Conservation (phyloP, 306 rosid species). For the Trifolium dubium region DNA sequence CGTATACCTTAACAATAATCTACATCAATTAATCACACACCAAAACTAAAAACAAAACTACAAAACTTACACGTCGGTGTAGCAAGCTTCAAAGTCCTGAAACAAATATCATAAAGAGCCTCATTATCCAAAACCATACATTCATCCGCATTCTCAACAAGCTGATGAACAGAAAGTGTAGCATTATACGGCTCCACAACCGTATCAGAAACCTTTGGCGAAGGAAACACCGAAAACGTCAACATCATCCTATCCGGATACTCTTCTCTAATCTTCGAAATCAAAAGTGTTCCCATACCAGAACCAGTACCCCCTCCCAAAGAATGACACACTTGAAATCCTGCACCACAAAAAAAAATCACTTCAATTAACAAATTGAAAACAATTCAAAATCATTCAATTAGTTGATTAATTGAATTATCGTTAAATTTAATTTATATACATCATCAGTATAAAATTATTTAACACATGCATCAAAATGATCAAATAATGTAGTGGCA, state of each 20-base stretch:
- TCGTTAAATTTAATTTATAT: too few relatives aligned
- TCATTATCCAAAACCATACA: constrained; percentile 63
- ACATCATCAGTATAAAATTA: too few relatives aligned
- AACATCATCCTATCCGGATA: constrained; percentile 63
- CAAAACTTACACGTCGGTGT: constrained; percentile 48
- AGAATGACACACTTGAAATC: constrained; percentile 62
- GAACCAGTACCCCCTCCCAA: constrained; percentile 62
- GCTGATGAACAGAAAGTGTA: constrained; percentile 60
- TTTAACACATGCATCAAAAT: too few relatives aligned
- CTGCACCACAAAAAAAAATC: constrained; percentile 28
- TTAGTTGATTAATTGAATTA: too few relatives aligned
- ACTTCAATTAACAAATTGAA: not conserved
- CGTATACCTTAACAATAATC: not conserved
- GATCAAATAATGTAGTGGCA: too few relatives aligned
- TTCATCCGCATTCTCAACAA: constrained; percentile 60
- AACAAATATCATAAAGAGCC: constrained; percentile 60
- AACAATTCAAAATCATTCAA: not conserved
- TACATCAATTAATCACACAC: not conserved
- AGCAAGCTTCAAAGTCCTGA: constrained; percentile 58
- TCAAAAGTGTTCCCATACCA: constrained; percentile 57
- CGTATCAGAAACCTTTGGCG: constrained; percentile 59
- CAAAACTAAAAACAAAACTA: not conserved
- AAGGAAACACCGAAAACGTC: constrained; percentile 62
- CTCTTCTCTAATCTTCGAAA: constrained; percentile 60
- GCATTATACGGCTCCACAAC: constrained; percentile 63